These are phyloP conservation scores for Suhomyces guaymorum DNA, from an alignment of 1,139 yeast species.

Conservation along the genomic window DNA sequence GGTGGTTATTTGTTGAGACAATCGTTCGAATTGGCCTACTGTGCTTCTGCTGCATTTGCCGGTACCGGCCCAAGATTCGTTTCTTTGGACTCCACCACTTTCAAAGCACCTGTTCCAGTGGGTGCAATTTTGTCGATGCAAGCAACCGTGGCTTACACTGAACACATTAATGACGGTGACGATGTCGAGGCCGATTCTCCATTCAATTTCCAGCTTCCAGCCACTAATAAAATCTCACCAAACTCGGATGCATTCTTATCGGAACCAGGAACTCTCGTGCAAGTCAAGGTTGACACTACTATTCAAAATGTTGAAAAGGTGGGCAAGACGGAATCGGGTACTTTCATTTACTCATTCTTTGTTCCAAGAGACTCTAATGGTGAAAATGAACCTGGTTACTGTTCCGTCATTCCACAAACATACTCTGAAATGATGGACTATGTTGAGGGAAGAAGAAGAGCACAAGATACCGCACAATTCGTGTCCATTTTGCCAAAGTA, in stretches of 20 bases:
- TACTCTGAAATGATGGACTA: conserved; percentile 92
- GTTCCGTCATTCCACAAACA: conserved; percentile 80
- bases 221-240: conserved; percentile 54
- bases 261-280: conserved; percentile 84
- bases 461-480: conserved; percentile 74
- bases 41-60: conserved; percentile 87
- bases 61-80: conserved; percentile 84
- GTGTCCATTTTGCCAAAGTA: conserved; percentile 45
- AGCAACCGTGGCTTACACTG: conserved; percentile 83
- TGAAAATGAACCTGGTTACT: conserved; percentile 48
- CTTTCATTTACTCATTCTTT: conserved; percentile 84
- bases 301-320: conserved; percentile 62
- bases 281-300: conserved; percentile 81
- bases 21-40: conserved; percentile 88
- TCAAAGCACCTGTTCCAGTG: conserved; percentile 92
- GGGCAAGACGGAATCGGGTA: conserved; percentile 63
- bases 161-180: conserved; percentile 55
- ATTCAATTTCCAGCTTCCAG: conserved; percentile 52
- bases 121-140: conserved; percentile 83
- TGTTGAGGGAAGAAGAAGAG: conserved; percentile 87
- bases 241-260: conserved; percentile 62
- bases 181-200: conserved; percentile 39
- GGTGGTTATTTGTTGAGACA: conserved; percentile 92
- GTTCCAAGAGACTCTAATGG: conserved; percentile 54
- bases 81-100: conserved; percentile 86